A percentile compares a stretch with the other conserved stretches of the same genome.
Evolutionary conservation across 2,329 filamentous ascomycete genomes (phyloP).

Genomic region (Phialocephala subalpina): DNA sequence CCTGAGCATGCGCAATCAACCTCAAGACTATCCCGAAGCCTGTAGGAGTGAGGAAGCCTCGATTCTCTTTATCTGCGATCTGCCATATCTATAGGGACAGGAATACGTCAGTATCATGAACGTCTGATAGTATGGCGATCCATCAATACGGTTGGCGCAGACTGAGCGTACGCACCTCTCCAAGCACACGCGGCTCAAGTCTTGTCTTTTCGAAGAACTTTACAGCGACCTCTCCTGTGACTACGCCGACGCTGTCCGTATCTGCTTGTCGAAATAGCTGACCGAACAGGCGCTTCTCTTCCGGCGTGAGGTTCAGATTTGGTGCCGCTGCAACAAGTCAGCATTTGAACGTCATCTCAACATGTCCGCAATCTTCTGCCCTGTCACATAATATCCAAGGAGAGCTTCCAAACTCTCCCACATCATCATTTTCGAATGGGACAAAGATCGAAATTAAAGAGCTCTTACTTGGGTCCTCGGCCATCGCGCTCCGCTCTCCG

Average conservation of each 20-base stretch:
- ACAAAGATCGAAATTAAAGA: slow-evolving; percentile 62
- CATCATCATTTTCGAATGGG: not conserved
- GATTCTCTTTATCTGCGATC: slow-evolving; percentile 96
- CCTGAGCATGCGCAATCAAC: slow-evolving; percentile 95
- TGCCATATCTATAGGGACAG: slow-evolving; percentile 83
- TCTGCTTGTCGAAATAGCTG: slow-evolving; percentile 95
- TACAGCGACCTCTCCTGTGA: slow-evolving; percentile 95
- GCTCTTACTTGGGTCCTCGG: slow-evolving; percentile 45
- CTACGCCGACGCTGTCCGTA: slow-evolving; percentile 88
- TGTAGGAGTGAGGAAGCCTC: slow-evolving; percentile 88
- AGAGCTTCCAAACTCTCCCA: not conserved
- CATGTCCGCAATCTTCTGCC: not conserved
- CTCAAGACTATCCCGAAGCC: slow-evolving; percentile 94
- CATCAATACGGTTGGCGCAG: slow-evolving; percentile 1
- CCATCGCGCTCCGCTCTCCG: slow-evolving; percentile 40
- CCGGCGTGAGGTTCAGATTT: slow-evolving; percentile 84
- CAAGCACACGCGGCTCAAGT: slow-evolving; percentile 83
- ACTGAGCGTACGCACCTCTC: slow-evolving; percentile 66
- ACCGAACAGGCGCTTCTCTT: slow-evolving; percentile 94
- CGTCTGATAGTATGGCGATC: not conserved
- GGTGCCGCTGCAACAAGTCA: slow-evolving; percentile 56
- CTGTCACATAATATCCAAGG: not conserved
- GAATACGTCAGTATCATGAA: slow-evolving; percentile 35
- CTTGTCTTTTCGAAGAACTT: slow-evolving; percentile 98
- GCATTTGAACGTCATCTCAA: slow-evolving; percentile 17